Conservation (phyloP, 1,284 basidiomycete genomes). For the Marasmius oreades region DNA sequence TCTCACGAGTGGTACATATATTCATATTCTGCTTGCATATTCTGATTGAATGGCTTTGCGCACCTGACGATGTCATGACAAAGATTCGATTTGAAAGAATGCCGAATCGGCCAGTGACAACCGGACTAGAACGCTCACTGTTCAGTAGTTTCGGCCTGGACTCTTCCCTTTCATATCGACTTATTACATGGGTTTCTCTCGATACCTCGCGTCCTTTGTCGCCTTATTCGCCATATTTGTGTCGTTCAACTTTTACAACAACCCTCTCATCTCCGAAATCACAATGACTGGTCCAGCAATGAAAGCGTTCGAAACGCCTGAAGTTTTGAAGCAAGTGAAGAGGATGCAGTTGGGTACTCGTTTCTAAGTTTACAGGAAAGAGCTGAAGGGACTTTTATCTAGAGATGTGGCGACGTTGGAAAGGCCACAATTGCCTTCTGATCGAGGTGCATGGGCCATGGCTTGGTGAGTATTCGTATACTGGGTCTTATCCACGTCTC, state of each 20-base stretch:
- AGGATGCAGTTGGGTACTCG: constrained; percentile 12
- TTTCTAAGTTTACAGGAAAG: neutral
- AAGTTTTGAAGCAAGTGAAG: constrained; percentile 14
- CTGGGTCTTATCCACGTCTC: neutral
- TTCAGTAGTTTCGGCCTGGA: too few relatives aligned
- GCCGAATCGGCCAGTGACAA: too few relatives aligned
- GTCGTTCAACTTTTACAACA: constrained; percentile 12
- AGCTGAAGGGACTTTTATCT: neutral
- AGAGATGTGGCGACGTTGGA: constrained; percentile 13
- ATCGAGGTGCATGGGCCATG: constrained; percentile 17
- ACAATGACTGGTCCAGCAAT: constrained; percentile 11
- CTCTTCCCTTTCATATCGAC: too few relatives aligned
- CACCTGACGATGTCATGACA: too few relatives aligned
- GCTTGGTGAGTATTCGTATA: constrained; percentile 13
- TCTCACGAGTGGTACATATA: too few relatives aligned
- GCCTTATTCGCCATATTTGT: constrained; percentile 9
- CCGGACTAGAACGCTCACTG: too few relatives aligned
- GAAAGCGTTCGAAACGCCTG: constrained; percentile 11
- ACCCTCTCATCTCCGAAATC: neutral
- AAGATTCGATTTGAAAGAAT: too few relatives aligned
- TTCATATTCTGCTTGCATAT: too few relatives aligned
- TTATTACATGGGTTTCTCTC: neutral
- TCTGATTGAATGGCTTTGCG: too few relatives aligned
- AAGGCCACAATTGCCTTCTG: constrained; percentile 12
- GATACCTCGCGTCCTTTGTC: constrained; percentile 6